Percentiles rank a stretch among this genome's conserved stretches.
phyloP scores from a whole-genome alignment of 371 early-diverging fungal genomes.

The Zychaea mexicana region DNA sequence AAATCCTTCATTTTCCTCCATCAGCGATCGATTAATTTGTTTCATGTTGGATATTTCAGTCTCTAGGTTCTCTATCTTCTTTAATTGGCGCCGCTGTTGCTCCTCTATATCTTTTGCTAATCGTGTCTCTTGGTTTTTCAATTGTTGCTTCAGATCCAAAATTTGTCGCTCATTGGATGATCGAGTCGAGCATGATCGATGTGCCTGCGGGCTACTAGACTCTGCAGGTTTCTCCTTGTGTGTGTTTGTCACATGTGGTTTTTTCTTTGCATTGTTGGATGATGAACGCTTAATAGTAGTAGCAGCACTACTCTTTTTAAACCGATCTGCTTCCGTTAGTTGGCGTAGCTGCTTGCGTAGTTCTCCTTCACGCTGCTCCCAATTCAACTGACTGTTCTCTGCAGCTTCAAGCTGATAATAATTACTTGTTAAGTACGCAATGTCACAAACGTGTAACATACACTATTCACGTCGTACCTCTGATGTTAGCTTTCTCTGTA shows the following conservation, averaged over 20 bases:
- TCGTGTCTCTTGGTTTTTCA: constrained; percentile 16
- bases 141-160: constrained; percentile 10
- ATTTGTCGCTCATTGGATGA: constrained; percentile 19
- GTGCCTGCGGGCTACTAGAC: background rate
- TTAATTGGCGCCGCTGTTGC: constrained; percentile 20
- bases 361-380: constrained; percentile 24
- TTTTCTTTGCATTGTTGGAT: background rate
- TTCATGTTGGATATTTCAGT: constrained; percentile 50
- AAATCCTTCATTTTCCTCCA: constrained; percentile 80
- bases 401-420: constrained; percentile 16
- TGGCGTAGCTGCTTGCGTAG: constrained; percentile 15
- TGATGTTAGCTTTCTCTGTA: constrained; percentile 12
- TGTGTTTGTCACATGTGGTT: background rate
- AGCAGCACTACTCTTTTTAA: background rate
- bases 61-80: constrained; percentile 33
- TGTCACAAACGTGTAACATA: background rate
- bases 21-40: constrained; percentile 58
- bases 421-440: too few relatives aligned
- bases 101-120: background rate
- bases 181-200: constrained; percentile 5
- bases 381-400: constrained; percentile 23
- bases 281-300: background rate
- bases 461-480: constrained; percentile 15
- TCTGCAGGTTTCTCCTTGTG: background rate
- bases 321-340: constrained; percentile 6